phyloP scores from a whole-genome alignment of 2,329 filamentous ascomycete genomes.

The Colletotrichum salicis region DNA sequence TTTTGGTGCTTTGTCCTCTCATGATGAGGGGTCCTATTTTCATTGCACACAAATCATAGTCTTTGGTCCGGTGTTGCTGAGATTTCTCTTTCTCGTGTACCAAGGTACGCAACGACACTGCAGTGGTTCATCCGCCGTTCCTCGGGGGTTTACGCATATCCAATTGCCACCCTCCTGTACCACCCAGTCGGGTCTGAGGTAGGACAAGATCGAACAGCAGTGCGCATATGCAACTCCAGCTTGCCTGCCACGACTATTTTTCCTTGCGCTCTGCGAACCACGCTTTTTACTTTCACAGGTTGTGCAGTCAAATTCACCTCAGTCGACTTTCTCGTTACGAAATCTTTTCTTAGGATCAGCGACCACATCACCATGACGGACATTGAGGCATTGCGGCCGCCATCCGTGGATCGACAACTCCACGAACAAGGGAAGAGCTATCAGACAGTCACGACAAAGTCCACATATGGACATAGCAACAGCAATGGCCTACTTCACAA shows the following conservation, averaged over 20 bases:
- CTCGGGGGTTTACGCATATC: background rate
- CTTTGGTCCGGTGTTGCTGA: too few relatives aligned
- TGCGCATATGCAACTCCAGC: background rate
- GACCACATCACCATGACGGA: background rate
- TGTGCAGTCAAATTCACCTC: background rate
- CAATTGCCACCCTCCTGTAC: background rate
- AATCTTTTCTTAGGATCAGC: too few relatives aligned
- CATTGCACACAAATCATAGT: background rate
- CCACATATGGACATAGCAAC: background rate
- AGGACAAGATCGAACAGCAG: background rate
- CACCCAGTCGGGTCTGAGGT: background rate
- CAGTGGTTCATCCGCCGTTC: background rate
- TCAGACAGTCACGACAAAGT: background rate
- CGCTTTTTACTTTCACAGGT: background rate
- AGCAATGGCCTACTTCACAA: background rate
- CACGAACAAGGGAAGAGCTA: background rate
- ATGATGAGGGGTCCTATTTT: background rate
- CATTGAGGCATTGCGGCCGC: constrained; percentile 7
- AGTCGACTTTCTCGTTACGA: too few relatives aligned
- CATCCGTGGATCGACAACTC: background rate
- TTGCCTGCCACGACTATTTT: background rate
- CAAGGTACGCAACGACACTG: background rate
- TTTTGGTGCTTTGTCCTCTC: background rate
- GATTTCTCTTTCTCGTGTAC: too few relatives aligned
- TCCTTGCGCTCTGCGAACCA: background rate